Evolutionary conservation across 257 asterid genomes (phyloP).

Genomic region (Solanum phureja): DNA sequence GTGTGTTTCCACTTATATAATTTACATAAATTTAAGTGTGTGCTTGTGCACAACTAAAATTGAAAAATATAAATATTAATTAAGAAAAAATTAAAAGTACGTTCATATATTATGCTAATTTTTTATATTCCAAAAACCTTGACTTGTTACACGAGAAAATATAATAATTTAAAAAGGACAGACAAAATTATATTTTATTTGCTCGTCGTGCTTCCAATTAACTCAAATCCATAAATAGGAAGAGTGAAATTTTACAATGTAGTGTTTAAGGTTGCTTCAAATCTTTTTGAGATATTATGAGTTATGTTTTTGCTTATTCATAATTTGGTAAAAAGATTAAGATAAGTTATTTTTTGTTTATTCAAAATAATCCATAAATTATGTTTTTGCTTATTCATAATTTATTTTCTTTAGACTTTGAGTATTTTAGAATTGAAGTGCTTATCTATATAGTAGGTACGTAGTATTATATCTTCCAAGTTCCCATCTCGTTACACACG

Average conservation of each 20-base stretch:
- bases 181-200: not conserved
- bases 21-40: not conserved
- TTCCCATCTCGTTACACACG: not conserved
- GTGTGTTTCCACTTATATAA: accelerated
- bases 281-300: not conserved
- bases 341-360: not conserved
- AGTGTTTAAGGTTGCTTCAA: not conserved
- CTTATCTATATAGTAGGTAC: not conserved
- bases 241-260: not conserved
- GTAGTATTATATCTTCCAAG: not conserved
- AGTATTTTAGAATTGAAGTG: not conserved
- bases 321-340: not conserved
- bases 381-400: no score
- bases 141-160: not conserved
- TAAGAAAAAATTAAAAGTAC: not conserved
- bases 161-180: not conserved
- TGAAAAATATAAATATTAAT: no score
- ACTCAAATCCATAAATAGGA: not conserved
- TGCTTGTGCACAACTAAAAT: not conserved
- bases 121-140: not conserved
- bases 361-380: no score
- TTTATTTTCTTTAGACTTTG: not conserved
- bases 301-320: not conserved
- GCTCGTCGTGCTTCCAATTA: not conserved
- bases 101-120: not conserved